phyloP scores from a whole-genome alignment of 352 stramenopile genomes.

The Globisporangium paroecandrum region DNA sequence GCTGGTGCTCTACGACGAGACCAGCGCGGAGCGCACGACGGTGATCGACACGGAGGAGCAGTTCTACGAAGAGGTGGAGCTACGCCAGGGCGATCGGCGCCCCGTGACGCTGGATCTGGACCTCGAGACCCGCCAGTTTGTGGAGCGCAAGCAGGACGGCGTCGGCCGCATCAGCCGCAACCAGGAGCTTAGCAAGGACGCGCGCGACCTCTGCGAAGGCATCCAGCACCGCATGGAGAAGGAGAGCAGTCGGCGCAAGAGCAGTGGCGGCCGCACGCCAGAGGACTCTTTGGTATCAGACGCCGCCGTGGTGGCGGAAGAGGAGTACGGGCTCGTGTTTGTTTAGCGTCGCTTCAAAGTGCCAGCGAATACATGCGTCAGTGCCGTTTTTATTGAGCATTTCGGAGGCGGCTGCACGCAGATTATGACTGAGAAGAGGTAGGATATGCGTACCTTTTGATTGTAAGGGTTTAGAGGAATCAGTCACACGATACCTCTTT shows the following conservation, averaged over 20 bases:
- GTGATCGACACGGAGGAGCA: slow-evolving; percentile 45
- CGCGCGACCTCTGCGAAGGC: slow-evolving; percentile 45
- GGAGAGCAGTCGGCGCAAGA: slow-evolving; percentile 19
- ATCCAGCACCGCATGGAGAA: slow-evolving; percentile 45
- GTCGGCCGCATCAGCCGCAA: slow-evolving; percentile 35
- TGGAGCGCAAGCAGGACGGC: slow-evolving; percentile 11
- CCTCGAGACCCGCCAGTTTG: slow-evolving; percentile 42
- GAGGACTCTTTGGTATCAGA: neutral
- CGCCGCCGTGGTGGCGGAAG: slow-evolving; percentile 31
- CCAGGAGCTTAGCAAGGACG: slow-evolving; percentile 50
- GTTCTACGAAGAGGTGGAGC: slow-evolving; percentile 29
- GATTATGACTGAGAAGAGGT: neutral
- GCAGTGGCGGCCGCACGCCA: neutral
- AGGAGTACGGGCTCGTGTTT: slow-evolving; percentile 48
- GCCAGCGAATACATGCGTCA: slow-evolving; percentile 3
- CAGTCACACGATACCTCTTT: no score
- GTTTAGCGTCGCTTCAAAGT: slow-evolving; percentile 24
- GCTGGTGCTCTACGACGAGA: slow-evolving; percentile 48
- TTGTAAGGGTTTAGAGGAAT: neutral
- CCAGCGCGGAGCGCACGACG: slow-evolving; percentile 34
- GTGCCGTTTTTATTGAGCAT: neutral
- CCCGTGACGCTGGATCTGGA: slow-evolving; percentile 47
- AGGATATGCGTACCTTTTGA: neutral
- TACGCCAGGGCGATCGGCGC: slow-evolving; percentile 14
- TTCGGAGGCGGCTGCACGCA: neutral